Evolutionary conservation across 306 rosid species (phyloP).

Genomic region (Hylodesmum podocarpum): DNA sequence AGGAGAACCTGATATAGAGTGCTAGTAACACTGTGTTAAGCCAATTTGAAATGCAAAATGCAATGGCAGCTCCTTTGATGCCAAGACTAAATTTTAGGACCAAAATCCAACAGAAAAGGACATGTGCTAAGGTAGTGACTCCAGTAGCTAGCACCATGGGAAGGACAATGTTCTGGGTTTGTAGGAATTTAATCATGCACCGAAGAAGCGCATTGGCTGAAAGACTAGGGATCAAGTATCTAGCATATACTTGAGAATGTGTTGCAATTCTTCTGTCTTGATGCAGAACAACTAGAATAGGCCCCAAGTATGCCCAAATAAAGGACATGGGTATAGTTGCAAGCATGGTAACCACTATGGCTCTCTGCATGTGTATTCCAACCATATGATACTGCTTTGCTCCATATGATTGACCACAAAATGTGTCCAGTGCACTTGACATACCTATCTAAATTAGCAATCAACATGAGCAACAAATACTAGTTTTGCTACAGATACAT

Average conservation of each 20-base stretch:
- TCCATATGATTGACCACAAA: conserved; percentile 40
- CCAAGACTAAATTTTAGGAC: conserved; percentile 50
- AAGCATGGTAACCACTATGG: background rate
- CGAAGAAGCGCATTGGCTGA: conserved; percentile 56
- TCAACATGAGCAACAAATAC: background rate
- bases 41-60: conserved; percentile 59
- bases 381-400: conserved; percentile 34
- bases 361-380: conserved; percentile 37
- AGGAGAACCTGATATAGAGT: conserved; percentile 45
- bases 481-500: background rate
- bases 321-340: conserved; percentile 21
- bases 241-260: conserved; percentile 53
- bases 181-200: conserved; percentile 52
- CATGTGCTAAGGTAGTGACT: conserved; percentile 39
- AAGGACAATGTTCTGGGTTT: conserved; percentile 55
- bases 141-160: conserved; percentile 57
- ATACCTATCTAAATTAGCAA: conserved; percentile 28
- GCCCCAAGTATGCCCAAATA: conserved; percentile 21
- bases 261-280: conserved; percentile 36
- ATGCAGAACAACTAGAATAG: conserved; percentile 8
- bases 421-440: conserved; percentile 37
- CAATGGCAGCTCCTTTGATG: conserved; percentile 59
- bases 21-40: conserved; percentile 41
- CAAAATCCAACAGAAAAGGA: conserved; percentile 51
- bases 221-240: conserved; percentile 52